A percentile compares a stretch with the other conserved stretches of the same genome.
These are phyloP conservation scores for Cunninghamia lanceolata DNA, from an alignment of 75 land plant genomes.

Conservation along the genomic window DNA sequence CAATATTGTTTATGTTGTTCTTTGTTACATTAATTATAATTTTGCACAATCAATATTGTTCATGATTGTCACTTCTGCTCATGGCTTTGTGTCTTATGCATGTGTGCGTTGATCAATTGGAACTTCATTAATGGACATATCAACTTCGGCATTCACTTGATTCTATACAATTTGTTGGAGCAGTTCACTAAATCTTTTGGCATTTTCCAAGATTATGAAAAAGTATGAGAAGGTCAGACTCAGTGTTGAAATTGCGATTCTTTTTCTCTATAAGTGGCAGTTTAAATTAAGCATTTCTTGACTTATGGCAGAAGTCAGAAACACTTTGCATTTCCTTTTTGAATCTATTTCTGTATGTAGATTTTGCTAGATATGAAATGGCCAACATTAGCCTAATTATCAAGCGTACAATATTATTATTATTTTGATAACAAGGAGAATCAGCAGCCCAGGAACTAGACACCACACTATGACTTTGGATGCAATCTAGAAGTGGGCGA, in stretches of 20 bases:
- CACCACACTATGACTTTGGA: too few species aligned
- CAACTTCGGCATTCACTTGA: not conserved
- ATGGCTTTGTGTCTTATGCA: not conserved
- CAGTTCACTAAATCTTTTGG: constrained; percentile 70
- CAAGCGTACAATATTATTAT: not conserved
- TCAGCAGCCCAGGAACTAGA: too few species aligned
- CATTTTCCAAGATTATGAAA: constrained; percentile 71
- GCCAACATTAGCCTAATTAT: not conserved
- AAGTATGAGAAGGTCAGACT: constrained; percentile 56
- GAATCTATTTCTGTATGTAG: not conserved
- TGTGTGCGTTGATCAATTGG: not conserved
- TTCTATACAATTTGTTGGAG: constrained; percentile 2
- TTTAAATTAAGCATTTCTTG: not conserved
- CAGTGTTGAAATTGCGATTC: not conserved
- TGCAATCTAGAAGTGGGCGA: too few species aligned
- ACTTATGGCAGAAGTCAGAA: not conserved
- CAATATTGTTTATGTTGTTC: not conserved
- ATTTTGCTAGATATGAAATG: not conserved
- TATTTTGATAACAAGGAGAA: too few species aligned
- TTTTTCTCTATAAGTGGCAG: not conserved
- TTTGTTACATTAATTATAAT: not conserved
- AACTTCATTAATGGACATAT: not conserved
- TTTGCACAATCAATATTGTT: not conserved
- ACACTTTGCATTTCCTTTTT: not conserved
- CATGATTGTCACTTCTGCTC: not conserved